Conservation (phyloP, 2,329 filamentous ascomycete species). For the Ophiognomonia clavigignenti-juglandacearum region DNA sequence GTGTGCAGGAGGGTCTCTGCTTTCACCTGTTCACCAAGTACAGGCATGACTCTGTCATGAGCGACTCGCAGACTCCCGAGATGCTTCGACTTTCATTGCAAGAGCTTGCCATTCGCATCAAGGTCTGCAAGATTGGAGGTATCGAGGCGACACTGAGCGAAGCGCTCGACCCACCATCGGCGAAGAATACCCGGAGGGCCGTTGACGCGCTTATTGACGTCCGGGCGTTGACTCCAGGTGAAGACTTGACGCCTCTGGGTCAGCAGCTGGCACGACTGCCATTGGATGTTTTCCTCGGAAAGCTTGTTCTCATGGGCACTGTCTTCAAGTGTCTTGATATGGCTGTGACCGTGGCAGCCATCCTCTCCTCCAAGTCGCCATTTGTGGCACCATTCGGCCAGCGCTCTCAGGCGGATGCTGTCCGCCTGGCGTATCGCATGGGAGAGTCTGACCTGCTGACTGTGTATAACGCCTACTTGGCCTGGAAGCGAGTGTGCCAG, state of each 20-base stretch:
- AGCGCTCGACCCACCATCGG: slow-evolving; percentile 83
- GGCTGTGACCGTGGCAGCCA: slow-evolving; percentile 84
- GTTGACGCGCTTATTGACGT: slow-evolving; percentile 93
- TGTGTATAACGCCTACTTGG: slow-evolving; percentile 85
- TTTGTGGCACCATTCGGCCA: slow-evolving; percentile 85
- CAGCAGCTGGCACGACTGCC: slow-evolving; percentile 83
- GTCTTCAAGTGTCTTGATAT: slow-evolving; percentile 92
- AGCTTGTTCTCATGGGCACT: slow-evolving; percentile 80
- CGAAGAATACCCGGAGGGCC: slow-evolving; percentile 88
- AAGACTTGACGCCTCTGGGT: slow-evolving; percentile 84
- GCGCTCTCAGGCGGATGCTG: slow-evolving; percentile 74
- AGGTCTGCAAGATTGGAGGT: slow-evolving; percentile 92
- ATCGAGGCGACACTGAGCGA: slow-evolving; percentile 86
- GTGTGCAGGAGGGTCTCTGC: slow-evolving; percentile 91
- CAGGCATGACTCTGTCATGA: slow-evolving; percentile 79
- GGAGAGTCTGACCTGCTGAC: slow-evolving; percentile 91
- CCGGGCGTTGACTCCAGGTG: slow-evolving; percentile 72
- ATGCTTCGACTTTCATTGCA: slow-evolving; percentile 92
- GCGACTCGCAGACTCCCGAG: slow-evolving; percentile 91
- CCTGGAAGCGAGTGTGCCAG: slow-evolving; percentile 81
- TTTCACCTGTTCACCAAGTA: slow-evolving; percentile 94
- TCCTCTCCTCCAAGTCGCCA: slow-evolving; percentile 89
- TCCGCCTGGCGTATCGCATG: slow-evolving; percentile 72
- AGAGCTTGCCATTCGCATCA: slow-evolving; percentile 91
- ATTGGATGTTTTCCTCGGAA: slow-evolving; percentile 90